phyloP scores from a whole-genome alignment of 164 flowering plant species.

The Piper betle region DNA sequence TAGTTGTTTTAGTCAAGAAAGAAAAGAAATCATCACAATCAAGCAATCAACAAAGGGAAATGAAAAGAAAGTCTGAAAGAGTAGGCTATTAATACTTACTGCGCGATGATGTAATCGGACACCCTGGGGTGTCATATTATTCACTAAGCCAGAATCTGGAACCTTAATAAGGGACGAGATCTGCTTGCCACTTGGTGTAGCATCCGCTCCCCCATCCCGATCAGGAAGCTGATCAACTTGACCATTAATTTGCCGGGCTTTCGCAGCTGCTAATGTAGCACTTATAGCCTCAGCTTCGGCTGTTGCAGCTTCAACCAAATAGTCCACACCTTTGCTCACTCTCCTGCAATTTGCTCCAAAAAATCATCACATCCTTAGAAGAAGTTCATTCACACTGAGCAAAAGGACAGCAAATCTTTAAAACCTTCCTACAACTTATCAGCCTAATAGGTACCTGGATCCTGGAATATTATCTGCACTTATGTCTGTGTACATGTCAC shows the following conservation, averaged over 20 bases:
- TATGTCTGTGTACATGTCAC: constrained; percentile 87
- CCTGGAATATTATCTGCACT: constrained; percentile 89
- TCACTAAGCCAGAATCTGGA: constrained; percentile 55
- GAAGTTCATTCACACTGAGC: not conserved
- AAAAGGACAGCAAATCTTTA: not conserved
- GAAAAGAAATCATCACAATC: not conserved
- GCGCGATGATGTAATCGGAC: constrained; percentile 93
- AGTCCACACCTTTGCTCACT: constrained; percentile 85
- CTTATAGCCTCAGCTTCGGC: constrained; percentile 98
- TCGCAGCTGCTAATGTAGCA: constrained; percentile 93
- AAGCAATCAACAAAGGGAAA: constrained; percentile 1
- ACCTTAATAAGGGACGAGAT: constrained; percentile 43
- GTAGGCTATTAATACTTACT: constrained; percentile 34
- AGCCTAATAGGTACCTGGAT: constrained; percentile 37
- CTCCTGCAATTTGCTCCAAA: constrained; percentile 36
- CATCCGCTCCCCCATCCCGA: constrained; percentile 86
- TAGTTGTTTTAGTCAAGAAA: not conserved
- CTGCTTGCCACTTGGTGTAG: constrained; percentile 85
- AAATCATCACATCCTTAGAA: constrained; percentile 2
- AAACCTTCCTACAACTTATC: not conserved
- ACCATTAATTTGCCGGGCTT: constrained; percentile 90
- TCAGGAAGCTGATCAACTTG: constrained; percentile 76
- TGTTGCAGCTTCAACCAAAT: constrained; percentile 94
- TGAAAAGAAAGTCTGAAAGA: not conserved
- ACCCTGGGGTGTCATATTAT: constrained; percentile 49